phyloP scores from a whole-genome alignment of 2,329 filamentous ascomycete species.

The Triangularia setosa region DNA sequence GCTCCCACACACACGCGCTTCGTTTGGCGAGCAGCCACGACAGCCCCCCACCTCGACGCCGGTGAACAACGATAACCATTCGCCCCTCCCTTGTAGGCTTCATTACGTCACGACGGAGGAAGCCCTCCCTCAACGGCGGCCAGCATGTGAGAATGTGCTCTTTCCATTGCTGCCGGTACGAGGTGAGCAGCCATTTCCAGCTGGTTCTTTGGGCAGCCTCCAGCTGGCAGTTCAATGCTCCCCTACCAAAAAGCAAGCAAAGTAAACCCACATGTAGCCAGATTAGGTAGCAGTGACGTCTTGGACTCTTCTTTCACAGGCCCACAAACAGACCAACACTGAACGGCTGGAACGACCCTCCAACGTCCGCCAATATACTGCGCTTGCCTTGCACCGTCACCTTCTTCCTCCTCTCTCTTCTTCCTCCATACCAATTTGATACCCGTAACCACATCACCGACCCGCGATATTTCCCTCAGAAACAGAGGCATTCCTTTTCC shows the following conservation, averaged over 20 bases:
- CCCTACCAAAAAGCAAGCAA: not conserved
- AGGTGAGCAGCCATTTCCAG: not conserved
- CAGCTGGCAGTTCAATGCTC: not conserved
- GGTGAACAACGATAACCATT: not conserved
- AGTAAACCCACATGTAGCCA: not conserved
- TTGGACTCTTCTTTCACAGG: constrained; percentile 8
- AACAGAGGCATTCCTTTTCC: not conserved
- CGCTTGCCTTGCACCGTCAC: not conserved
- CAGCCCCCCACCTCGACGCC: not conserved
- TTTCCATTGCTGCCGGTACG: not conserved
- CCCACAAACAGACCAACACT: not conserved
- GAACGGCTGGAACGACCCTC: not conserved
- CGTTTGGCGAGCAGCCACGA: not conserved
- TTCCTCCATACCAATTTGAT: constrained; percentile 4
- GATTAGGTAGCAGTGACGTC: constrained; percentile 18
- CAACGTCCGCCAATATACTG: not conserved
- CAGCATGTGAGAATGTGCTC: not conserved
- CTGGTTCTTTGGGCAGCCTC: not conserved
- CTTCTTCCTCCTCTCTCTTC: not conserved
- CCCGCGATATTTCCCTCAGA: not conserved
- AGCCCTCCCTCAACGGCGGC: not conserved
- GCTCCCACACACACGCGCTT: not conserved
- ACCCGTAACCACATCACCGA: constrained; percentile 1
- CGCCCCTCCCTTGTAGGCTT: not conserved
- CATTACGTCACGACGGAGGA: not conserved